These are phyloP conservation scores for Hylodesmum podocarpum DNA, from an alignment of 306 rosid species.

Conservation along the genomic window DNA sequence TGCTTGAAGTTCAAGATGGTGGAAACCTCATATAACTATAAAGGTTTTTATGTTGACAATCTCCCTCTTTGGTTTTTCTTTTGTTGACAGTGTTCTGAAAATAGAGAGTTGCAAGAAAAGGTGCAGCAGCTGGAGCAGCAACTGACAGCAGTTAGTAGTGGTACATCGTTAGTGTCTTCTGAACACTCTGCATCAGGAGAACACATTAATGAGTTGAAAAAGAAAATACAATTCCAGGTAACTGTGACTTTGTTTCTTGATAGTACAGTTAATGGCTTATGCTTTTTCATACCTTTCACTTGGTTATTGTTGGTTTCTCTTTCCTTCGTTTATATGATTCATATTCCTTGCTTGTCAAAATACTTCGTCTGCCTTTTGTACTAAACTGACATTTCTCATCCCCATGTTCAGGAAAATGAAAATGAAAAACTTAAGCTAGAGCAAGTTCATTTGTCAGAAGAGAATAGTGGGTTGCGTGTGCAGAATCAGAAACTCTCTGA, in stretches of 20 bases:
- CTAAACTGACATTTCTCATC: conserved; percentile 20
- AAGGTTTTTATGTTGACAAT: conserved; percentile 14
- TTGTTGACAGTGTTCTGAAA: conserved; percentile 74
- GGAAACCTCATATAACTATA: conserved; percentile 5
- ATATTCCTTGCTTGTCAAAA: not conserved
- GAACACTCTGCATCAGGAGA: conserved; percentile 54
- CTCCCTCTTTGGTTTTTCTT: not conserved
- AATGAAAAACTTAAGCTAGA: conserved; percentile 88
- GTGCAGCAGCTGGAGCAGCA: conserved; percentile 68
- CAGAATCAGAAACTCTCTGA: conserved; percentile 97
- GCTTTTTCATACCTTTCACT: not conserved
- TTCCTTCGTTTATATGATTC: not conserved
- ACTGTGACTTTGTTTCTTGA: conserved; percentile 5
- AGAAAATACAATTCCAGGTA: conserved; percentile 91
- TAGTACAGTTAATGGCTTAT: conserved; percentile 14
- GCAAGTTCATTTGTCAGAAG: conserved; percentile 85
- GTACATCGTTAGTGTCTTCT: conserved; percentile 39
- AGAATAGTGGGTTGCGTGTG: conserved; percentile 87
- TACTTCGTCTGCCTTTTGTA: not conserved
- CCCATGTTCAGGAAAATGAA: conserved; percentile 71
- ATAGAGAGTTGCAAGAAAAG: conserved; percentile 71
- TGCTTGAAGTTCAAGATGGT: not conserved
- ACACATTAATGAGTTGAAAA: conserved; percentile 64
- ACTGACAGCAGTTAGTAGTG: conserved; percentile 46
- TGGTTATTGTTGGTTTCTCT: not conserved